These are phyloP conservation scores for Prunus campanulata DNA, from an alignment of 306 rosid species.

Conservation along the genomic window DNA sequence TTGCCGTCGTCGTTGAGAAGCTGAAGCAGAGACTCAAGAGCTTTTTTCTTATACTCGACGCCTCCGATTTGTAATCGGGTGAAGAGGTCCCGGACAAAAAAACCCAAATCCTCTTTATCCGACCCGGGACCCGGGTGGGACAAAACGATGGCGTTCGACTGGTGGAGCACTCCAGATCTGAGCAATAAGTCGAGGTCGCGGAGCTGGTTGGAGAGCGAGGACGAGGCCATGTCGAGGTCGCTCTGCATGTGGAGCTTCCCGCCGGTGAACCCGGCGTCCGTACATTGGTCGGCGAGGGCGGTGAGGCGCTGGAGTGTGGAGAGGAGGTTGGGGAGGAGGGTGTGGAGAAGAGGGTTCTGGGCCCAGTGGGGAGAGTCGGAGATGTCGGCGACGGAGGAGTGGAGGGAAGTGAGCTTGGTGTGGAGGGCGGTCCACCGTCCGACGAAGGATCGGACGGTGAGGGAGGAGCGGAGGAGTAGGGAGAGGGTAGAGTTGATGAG, in stretches of 20 bases:
- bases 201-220: constrained; percentile 43
- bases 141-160: constrained; percentile 53
- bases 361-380: constrained; percentile 52
- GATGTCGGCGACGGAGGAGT: constrained; percentile 31
- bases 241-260: constrained; percentile 64
- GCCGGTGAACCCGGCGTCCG: constrained; percentile 35
- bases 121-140: constrained; percentile 50
- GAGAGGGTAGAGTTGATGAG: constrained; percentile 42
- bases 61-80: constrained; percentile 59
- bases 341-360: constrained; percentile 49
- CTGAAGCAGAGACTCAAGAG: constrained; percentile 51
- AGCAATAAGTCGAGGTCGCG: constrained; percentile 50
- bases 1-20: constrained; percentile 39
- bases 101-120: constrained; percentile 30
- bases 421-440: constrained; percentile 53
- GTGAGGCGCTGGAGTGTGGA: constrained; percentile 52
- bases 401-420: constrained; percentile 39
- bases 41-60: constrained; percentile 50
- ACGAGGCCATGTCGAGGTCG: constrained; percentile 55
- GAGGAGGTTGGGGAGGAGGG: constrained; percentile 52
- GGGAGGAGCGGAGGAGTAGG: constrained; percentile 41
- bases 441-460: constrained; percentile 38
- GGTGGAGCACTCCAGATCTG: constrained; percentile 59
- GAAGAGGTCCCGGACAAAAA: constrained; percentile 51
- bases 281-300: constrained; percentile 41